Percentiles rank a stretch among this genome's conserved stretches.
These are phyloP conservation scores for Apiotrichum montevideense DNA, from an alignment of 1,284 basidiomycete genomes.

Conservation along the genomic window DNA sequence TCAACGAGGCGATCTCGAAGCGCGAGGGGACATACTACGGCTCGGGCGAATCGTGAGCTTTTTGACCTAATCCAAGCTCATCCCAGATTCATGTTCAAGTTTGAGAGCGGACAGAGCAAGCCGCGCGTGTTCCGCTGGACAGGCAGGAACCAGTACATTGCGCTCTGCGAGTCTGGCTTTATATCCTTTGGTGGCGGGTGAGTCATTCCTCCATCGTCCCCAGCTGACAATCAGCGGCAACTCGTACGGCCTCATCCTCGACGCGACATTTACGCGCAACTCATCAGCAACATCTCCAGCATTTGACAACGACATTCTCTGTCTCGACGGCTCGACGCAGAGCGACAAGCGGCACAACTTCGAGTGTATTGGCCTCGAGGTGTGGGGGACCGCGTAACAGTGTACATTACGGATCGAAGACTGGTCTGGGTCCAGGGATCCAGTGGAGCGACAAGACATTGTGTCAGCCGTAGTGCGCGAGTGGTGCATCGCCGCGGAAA, in stretches of 20 bases:
- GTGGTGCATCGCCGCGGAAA: too few relatives aligned
- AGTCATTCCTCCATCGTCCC: conserved; percentile 27
- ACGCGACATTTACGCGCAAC: conserved; percentile 72
- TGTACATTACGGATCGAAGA: too few relatives aligned
- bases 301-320: conserved; percentile 80
- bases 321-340: conserved; percentile 49
- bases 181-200: conserved; percentile 88
- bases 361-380: conserved; percentile 77
- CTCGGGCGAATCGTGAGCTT: conserved; percentile 71
- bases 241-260: conserved; percentile 83
- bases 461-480: too few relatives aligned
- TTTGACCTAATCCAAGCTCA: neutral
- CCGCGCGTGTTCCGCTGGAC: conserved; percentile 76
- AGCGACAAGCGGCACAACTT: conserved; percentile 56
- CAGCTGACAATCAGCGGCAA: conserved; percentile 57
- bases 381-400: conserved; percentile 55
- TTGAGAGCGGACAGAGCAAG: conserved; percentile 32
- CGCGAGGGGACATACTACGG: conserved; percentile 67
- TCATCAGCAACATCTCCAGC: conserved; percentile 77
- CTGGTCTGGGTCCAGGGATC: too few relatives aligned
- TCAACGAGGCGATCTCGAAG: conserved; percentile 63
- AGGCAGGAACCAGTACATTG: conserved; percentile 83
- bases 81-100: conserved; percentile 68
- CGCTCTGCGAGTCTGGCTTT: conserved; percentile 70
- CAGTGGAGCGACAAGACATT: too few relatives aligned